A percentile compares a stretch with the other conserved stretches of the same genome.
Evolutionary conservation across 2,329 filamentous ascomycete species (phyloP).

Genomic region (Madurella fahalii): DNA sequence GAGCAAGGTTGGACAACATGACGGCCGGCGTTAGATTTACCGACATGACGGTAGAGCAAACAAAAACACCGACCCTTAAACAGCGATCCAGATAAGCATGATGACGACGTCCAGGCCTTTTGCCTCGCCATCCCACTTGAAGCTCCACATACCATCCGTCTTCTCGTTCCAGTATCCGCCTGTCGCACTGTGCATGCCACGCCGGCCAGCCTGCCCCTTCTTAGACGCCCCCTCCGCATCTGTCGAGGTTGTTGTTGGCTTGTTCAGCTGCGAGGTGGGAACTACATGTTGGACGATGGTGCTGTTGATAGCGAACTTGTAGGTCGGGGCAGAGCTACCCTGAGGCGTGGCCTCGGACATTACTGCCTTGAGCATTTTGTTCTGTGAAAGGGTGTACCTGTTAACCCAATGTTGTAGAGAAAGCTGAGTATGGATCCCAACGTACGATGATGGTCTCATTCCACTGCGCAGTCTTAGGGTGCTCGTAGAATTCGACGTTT

Average conservation of each 20-base stretch:
- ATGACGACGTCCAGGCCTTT: slow-evolving; percentile 68
- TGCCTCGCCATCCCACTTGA: slow-evolving; percentile 71
- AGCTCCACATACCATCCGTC: slow-evolving; percentile 85
- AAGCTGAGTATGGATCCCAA: slow-evolving; percentile 18
- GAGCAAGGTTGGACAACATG: too few relatives aligned
- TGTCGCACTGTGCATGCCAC: slow-evolving; percentile 85
- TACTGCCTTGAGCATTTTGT: slow-evolving; percentile 67
- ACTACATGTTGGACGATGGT: slow-evolving; percentile 95
- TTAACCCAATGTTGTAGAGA: slow-evolving; percentile 13
- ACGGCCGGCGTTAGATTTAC: too few relatives aligned
- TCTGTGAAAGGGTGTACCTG: background rate
- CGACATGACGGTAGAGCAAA: background rate
- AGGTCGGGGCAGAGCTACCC: slow-evolving; percentile 57
- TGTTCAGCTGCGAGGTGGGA: slow-evolving; percentile 61
- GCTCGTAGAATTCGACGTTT: slow-evolving; percentile 75
- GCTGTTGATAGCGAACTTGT: slow-evolving; percentile 96
- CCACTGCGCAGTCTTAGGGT: slow-evolving; percentile 79
- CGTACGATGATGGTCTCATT: slow-evolving; percentile 89
- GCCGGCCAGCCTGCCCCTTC: slow-evolving; percentile 71
- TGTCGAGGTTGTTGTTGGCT: slow-evolving; percentile 46
- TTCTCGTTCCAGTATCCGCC: slow-evolving; percentile 89
- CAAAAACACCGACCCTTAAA: slow-evolving; percentile 38
- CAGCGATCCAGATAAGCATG: slow-evolving; percentile 73
- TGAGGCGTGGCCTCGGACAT: slow-evolving; percentile 68
- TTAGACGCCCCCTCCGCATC: slow-evolving; percentile 56